Evolutionary conservation across 1,284 basidiomycete genomes (phyloP), one percentile per base, ranked within the genome.

Genomic region (Ganoderma leucocontextum): DNA sequence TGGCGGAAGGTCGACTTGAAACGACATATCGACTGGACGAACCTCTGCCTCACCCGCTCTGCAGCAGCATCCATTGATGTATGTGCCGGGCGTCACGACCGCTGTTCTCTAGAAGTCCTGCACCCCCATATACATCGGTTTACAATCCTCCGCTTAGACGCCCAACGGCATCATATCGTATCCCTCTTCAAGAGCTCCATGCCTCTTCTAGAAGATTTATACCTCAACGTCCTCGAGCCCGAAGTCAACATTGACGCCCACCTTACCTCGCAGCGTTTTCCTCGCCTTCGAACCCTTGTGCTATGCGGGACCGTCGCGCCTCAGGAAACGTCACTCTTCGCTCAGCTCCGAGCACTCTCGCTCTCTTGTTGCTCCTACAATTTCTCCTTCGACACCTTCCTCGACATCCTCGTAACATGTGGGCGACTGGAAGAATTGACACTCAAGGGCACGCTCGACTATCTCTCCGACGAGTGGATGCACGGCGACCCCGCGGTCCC

Each of bases 1-100:
- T 68, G 67, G 67, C 47, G 42, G 9, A 17, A 7, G 4, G 44
- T 66, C 19, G 36, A 59, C 8, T 4, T 38, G 8, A 53, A 6
- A n/a, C 36, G n/a, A 12, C 17, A n/a, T 10, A 22, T 33, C 13
- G 2, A n/a, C 8, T 39, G 35, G 57, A 22, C 36, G 6, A 2
- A 29, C 4, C 52, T 58, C 17, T 58, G 38, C 22, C 57, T 58
- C 3, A 17, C 57, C 10, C 57, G 35, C 19, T 58, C 57, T 25
- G 4, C 36, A 0, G 8, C 57, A 2, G 36, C 57, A 1, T 15
- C 57, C 17, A 58, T 58, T 2, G 57, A 58, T 1, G 57, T 58
- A n/a, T 9, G 10, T 38, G 19, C 25, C 22, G 29, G 57, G 19
- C 4, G 15, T 13, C 13, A 10, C 1, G 17, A 17, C 33, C 53